phyloP scores from a whole-genome alignment of 2,329 filamentous ascomycete genomes.

The Venturia nashicola region DNA sequence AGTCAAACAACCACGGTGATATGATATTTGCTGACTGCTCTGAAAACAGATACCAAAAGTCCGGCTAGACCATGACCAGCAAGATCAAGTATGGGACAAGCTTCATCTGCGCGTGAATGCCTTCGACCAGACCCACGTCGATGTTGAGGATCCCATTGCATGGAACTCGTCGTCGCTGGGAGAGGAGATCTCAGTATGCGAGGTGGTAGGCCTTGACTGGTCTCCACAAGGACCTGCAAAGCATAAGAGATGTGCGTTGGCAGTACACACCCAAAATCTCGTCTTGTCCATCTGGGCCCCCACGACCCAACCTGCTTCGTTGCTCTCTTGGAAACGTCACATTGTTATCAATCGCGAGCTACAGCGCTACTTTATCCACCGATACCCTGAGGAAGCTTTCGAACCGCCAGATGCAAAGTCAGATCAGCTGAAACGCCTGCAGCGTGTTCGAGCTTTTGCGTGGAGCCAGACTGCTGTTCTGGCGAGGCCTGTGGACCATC shows the following conservation, averaged over 20 bases:
- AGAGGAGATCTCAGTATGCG: constrained; percentile 44
- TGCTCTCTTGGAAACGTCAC: constrained; percentile 38
- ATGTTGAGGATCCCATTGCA: constrained; percentile 32
- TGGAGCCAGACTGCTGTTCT: not conserved
- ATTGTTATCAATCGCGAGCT: constrained; percentile 41
- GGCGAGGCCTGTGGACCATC: not conserved
- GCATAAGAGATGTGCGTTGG: constrained; percentile 41
- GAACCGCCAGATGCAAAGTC: not conserved
- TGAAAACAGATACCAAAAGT: constrained; percentile 22
- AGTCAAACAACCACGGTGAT: not conserved
- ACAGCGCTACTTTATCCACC: constrained; percentile 22
- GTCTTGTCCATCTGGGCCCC: constrained; percentile 45
- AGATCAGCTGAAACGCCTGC: not conserved
- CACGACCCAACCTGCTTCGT: constrained; percentile 22
- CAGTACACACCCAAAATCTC: constrained; percentile 44
- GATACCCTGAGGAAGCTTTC: not conserved
- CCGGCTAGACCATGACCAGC: constrained; percentile 19
- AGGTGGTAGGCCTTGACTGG: constrained; percentile 40
- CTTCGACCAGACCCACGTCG: constrained; percentile 39
- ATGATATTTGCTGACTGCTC: constrained; percentile 11
- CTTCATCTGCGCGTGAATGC: constrained; percentile 35
- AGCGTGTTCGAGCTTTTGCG: constrained; percentile 7
- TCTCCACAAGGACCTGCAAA: constrained; percentile 43
- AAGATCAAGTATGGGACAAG: constrained; percentile 18
- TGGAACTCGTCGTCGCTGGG: constrained; percentile 41